phyloP scores from a whole-genome alignment of 257 asterid species.

The Fraxinus americana region DNA sequence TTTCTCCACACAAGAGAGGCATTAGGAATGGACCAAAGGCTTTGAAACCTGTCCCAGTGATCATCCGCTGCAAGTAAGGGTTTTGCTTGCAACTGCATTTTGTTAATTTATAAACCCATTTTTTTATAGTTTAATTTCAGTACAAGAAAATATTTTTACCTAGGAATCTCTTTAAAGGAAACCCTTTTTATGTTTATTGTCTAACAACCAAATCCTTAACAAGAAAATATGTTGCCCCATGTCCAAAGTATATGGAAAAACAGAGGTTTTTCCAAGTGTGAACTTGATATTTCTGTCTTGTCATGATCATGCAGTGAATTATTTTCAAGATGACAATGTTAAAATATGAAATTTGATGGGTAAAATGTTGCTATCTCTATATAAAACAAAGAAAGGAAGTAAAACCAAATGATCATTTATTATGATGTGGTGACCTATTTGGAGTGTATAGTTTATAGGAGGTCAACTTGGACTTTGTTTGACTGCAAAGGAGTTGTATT shows the following conservation, averaged over 20 bases:
- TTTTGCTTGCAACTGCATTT: slow-evolving; percentile 18
- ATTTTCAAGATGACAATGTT: background rate
- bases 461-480: background rate
- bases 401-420: background rate
- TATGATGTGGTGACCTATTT: background rate
- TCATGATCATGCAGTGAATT: background rate
- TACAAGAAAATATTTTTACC: background rate
- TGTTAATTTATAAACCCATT: background rate
- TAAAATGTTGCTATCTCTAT: background rate
- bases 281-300: no score
- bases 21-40: slow-evolving; percentile 97
- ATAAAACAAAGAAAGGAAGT: no score
- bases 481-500: background rate
- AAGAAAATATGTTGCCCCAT: no score
- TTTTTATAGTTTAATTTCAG: background rate
- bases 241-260: no score
- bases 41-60: slow-evolving; percentile 93
- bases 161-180: background rate
- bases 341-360: background rate
- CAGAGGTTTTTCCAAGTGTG: no score
- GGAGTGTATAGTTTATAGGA: background rate
- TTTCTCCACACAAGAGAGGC: slow-evolving; percentile 78
- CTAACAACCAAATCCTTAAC: no score
- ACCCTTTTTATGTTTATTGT: no score
- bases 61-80: slow-evolving; percentile 87